phyloP scores from a whole-genome alignment of 345 rosid species.

The Camelina hispida region DNA sequence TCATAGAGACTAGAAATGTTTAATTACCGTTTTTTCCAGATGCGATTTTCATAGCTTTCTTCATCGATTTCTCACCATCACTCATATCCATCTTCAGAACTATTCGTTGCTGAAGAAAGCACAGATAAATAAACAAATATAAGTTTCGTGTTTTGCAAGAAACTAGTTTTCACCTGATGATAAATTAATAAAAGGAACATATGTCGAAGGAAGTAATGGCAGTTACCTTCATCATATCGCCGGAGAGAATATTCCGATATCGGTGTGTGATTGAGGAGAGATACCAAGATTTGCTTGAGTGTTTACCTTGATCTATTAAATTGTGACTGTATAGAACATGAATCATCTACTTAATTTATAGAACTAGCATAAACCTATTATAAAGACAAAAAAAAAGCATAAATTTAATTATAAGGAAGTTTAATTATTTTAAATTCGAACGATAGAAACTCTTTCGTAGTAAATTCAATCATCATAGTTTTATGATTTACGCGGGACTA shows the following conservation, averaged over 20 bases:
- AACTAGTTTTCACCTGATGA: neutral
- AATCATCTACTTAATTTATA: slow-evolving; percentile 1
- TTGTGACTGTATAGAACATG: neutral
- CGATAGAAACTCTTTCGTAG: neutral
- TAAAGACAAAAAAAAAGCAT: slow-evolving; percentile 1
- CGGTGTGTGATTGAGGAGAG: neutral
- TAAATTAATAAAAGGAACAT: neutral
- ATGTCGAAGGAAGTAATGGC: neutral
- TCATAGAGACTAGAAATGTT: neutral
- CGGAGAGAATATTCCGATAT: neutral
- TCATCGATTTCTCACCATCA: slow-evolving; percentile 20
- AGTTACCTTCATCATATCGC: neutral
- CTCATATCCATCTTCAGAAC: slow-evolving; percentile 40
- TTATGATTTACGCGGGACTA: neutral
- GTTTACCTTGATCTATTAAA: neutral
- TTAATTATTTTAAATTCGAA: neutral
- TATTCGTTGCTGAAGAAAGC: slow-evolving; percentile 39
- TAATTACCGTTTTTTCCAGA: slow-evolving; percentile 18
- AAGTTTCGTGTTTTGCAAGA: slow-evolving; percentile 9
- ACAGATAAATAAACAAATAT: neutral
- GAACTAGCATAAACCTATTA: slow-evolving; percentile 1
- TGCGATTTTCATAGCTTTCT: slow-evolving; percentile 43
- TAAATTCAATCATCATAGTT: neutral
- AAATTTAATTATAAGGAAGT: neutral
- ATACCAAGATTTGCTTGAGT: neutral